Conservation (phyloP, 2,329 filamentous ascomycete genomes). For the Nemania abortiva region DNA sequence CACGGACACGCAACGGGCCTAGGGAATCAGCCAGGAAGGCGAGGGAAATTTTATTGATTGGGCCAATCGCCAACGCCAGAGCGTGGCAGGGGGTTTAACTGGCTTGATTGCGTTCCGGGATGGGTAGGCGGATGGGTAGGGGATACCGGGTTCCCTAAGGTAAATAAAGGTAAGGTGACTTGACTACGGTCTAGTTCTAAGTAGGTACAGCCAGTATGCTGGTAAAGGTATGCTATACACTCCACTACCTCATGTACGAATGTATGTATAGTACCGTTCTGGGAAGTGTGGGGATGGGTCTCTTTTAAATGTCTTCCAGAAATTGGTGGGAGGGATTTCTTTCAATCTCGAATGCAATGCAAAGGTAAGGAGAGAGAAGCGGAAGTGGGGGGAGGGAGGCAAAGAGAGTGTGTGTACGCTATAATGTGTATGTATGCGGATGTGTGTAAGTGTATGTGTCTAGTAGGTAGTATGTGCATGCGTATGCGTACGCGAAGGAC, state of each 20-base stretch:
- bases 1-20: conserved; percentile 3
- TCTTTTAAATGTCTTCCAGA: conserved; percentile 33
- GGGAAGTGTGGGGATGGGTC: conserved; percentile 35
- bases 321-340: conserved; percentile 33
- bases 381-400: not conserved
- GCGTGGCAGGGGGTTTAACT: conserved; percentile 29
- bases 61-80: conserved; percentile 25
- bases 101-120: conserved; percentile 30
- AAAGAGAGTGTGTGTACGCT: not conserved
- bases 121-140: not conserved
- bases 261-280: conserved; percentile 2
- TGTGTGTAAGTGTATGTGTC: not conserved
- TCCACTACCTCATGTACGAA: not conserved
- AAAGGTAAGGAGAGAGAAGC: conserved; percentile 21
- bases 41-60: conserved; percentile 37
- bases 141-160: conserved; percentile 20
- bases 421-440: not conserved
- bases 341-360: conserved; percentile 16
- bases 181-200: conserved; percentile 2
- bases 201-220: not conserved
- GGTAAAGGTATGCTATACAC: not conserved
- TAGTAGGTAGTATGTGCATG: not conserved
- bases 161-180: conserved; percentile 3
- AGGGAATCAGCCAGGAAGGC: conserved; percentile 15
- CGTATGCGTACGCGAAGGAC: conserved; percentile 10